Evolutionary conservation across 768 basidiomycete species (phyloP).

Genomic region (Arthromyces matolae): DNA sequence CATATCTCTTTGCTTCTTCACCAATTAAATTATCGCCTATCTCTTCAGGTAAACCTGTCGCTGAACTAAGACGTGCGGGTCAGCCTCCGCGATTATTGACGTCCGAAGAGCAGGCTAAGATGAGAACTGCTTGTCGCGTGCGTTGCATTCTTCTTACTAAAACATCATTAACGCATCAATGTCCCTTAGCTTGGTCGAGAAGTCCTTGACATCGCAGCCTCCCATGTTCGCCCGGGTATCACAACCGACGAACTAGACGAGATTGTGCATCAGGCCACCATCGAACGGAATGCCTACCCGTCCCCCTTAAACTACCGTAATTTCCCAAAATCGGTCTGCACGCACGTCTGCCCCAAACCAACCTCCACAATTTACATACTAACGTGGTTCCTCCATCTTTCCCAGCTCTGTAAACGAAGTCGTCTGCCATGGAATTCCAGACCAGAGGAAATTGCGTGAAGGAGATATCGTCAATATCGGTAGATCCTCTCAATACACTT

Average conservation of each 20-base stretch:
- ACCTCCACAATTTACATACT: no score
- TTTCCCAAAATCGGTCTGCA: conserved; percentile 97
- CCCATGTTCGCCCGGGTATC: conserved; percentile 83
- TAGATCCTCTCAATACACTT: conserved; percentile 24
- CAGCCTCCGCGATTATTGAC: conserved; percentile 64
- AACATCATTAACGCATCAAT: conserved; percentile 1
- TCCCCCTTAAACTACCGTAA: conserved; percentile 88
- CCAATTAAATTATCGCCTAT: conserved; percentile 12
- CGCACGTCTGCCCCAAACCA: conserved; percentile 47
- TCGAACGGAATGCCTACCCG: conserved; percentile 90
- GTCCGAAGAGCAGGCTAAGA: conserved; percentile 79
- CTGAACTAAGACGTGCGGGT: conserved; percentile 55
- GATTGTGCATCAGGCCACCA: conserved; percentile 87
- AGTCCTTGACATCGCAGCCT: conserved; percentile 89
- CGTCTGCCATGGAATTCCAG: conserved; percentile 97
- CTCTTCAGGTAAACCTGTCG: conserved; percentile 52
- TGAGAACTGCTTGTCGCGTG: conserved; percentile 84
- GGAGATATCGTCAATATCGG: conserved; percentile 98
- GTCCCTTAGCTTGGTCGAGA: conserved; percentile 72
- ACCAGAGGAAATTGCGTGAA: conserved; percentile 75
- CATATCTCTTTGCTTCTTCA: conserved; percentile 4
- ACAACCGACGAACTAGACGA: conserved; percentile 95
- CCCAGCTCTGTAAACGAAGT: conserved; percentile 86
- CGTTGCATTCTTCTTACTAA: conserved; percentile 25
- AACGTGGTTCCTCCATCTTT: no score